Percentiles rank a stretch among this genome's conserved stretches.
These are phyloP conservation scores for Trametes maxima DNA, from an alignment of 768 basidiomycete genomes.

Conservation along the genomic window DNA sequence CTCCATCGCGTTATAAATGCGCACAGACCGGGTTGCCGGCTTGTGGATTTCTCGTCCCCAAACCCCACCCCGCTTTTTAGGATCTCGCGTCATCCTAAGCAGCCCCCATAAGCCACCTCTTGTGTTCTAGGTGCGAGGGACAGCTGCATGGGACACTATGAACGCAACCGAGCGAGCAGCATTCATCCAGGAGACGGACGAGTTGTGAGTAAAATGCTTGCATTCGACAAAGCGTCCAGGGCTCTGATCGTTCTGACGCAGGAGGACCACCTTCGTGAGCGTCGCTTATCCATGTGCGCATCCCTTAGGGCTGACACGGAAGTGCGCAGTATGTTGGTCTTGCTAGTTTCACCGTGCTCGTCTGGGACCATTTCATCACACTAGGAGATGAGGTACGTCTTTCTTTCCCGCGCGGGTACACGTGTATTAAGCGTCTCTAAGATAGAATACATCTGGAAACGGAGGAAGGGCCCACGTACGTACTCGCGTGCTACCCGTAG, in stretches of 20 bases:
- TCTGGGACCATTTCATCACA: slow-evolving; percentile 61
- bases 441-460: slow-evolving; percentile 58
- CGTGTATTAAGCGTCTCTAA: slow-evolving; percentile 10
- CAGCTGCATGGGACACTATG: slow-evolving; percentile 15
- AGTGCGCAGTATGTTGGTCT: slow-evolving; percentile 50
- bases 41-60: too few species aligned
- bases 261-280: slow-evolving; percentile 19
- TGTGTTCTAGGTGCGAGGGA: background rate
- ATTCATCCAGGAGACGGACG: background rate
- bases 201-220: slow-evolving; percentile 1
- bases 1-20: slow-evolving; percentile 9
- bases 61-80: too few species aligned
- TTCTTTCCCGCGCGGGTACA: background rate
- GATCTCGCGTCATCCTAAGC: background rate
- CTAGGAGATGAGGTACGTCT: slow-evolving; percentile 46
- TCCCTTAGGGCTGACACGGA: background rate
- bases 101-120: background rate
- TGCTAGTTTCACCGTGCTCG: slow-evolving; percentile 49
- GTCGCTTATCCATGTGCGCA: too few species aligned
- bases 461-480: slow-evolving; percentile 48
- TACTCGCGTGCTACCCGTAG: slow-evolving; percentile 8
- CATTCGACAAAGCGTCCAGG: background rate
- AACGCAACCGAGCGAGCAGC: background rate
- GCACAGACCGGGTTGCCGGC: too few species aligned
- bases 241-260: background rate